These are phyloP conservation scores for Zasmidium citrigriseum DNA, from an alignment of 2,329 filamentous ascomycete genomes.

Conservation along the genomic window DNA sequence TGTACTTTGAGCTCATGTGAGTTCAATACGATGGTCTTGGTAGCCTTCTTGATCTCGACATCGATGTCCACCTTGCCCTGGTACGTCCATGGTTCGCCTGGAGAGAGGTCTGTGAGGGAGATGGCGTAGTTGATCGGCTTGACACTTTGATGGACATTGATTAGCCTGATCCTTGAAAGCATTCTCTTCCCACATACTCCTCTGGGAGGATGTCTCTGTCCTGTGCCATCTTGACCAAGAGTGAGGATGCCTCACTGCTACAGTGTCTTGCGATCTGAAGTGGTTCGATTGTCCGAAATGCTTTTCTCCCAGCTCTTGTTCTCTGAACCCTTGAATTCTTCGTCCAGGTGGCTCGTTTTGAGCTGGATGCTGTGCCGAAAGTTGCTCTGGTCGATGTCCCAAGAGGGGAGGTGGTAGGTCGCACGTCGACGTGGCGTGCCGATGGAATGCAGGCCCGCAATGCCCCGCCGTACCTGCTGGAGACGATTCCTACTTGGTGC, in stretches of 20 bases:
- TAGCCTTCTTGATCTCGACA: constrained; percentile 68
- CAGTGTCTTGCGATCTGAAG: constrained; percentile 22
- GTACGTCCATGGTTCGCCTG: constrained; percentile 73
- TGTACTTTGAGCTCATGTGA: constrained; percentile 79
- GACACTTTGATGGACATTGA: constrained; percentile 52
- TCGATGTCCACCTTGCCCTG: constrained; percentile 83
- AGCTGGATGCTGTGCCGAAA: background rate
- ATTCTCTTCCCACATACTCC: constrained; percentile 36
- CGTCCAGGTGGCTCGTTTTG: background rate
- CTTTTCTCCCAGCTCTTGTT: background rate
- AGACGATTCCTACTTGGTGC: background rate
- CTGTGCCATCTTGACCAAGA: constrained; percentile 43
- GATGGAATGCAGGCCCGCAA: background rate
- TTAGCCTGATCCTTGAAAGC: background rate
- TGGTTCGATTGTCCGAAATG: background rate
- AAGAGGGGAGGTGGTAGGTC: background rate
- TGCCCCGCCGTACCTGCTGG: background rate
- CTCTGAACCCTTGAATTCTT: background rate
- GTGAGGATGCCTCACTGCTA: constrained; percentile 33
- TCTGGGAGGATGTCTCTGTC: constrained; percentile 49
- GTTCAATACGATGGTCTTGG: constrained; percentile 81
- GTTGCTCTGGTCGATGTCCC: background rate
- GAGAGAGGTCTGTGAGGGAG: constrained; percentile 76
- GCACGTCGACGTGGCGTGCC: background rate
- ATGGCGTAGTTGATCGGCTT: constrained; percentile 86